Base-by-base conservation (phyloP, 2,329 filamentous ascomycete species). In the Cercospora sojina region DNA sequence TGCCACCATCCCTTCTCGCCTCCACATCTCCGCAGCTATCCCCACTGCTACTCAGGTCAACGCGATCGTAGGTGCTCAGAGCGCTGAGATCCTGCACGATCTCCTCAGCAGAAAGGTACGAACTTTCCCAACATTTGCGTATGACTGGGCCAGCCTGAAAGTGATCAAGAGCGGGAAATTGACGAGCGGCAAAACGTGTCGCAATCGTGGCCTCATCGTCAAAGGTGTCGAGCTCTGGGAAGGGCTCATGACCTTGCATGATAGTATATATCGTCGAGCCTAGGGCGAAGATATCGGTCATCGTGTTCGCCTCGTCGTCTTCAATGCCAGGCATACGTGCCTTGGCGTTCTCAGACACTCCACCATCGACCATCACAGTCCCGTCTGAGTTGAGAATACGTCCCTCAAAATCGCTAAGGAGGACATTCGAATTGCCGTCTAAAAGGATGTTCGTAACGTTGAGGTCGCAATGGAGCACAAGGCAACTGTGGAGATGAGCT, bases 391-490 rank as follows among this genome's bases (percentile, higher is more conserved):
- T 20, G 25, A 56, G 51, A 56, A 56, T 9, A 20, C 51, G 51
- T 47, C 58, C 58, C 38, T 60, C 20, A 43, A 60, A 60, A 35
- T 60, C 58, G 38, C 32, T 20, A 35, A 60, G 58, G 23, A 29
- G 23, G n/a, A 60, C 25, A 16, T 60, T 13, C 13, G 47, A 20
- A 12, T 60, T 12, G 23, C 47, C 18, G 38, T 60, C 58, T 9
- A 60, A 35, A 2, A 60, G 58, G 27, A 60, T 13, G 38, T 60
- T 60, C 18, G 32, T 60, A 13, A 35, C 32, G 10, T 60, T 43
- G 16, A 60, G 23, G 58, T 60, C 58, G 58, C 58, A 60, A 35
- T 60, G 58, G 38, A 60, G 32, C 13, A 60, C 58, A 20, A 27
- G 32, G 13, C 27, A 3, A 20, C 23, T 29, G 38, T 60, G 35